These are phyloP conservation scores for Pseudocercospora eumusae DNA, from an alignment of 2,329 filamentous ascomycete species.

Conservation along the genomic window DNA sequence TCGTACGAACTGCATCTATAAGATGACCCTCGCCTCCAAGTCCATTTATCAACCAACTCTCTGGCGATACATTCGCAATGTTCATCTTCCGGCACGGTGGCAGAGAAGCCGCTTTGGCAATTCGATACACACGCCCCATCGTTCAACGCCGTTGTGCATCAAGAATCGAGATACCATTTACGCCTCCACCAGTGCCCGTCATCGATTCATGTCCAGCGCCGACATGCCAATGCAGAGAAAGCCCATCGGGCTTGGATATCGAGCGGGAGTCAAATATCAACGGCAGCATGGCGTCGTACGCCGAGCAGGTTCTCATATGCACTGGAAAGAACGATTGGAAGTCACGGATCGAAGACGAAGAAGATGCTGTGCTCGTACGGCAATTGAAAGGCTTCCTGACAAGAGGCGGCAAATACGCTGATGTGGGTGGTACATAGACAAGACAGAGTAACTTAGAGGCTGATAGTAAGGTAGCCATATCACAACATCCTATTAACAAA, in stretches of 20 bases:
- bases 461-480: conserved; percentile 64
- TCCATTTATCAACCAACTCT: neutral
- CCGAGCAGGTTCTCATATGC: conserved; percentile 79
- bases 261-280: conserved; percentile 70
- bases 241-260: conserved; percentile 68
- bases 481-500: conserved; percentile 78
- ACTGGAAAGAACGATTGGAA: conserved; percentile 80
- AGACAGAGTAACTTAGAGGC: conserved; percentile 16
- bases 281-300: conserved; percentile 75
- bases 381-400: conserved; percentile 63
- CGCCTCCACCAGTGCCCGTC: conserved; percentile 47
- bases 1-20: neutral
- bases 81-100: conserved; percentile 34
- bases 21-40: neutral
- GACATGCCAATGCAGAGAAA: conserved; percentile 72
- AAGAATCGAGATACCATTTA: conserved; percentile 38
- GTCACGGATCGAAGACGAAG: conserved; percentile 81
- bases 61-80: conserved; percentile 20
- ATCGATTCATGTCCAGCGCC: conserved; percentile 68
- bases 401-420: conserved; percentile 46
- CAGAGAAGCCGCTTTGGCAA: conserved; percentile 18
- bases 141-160: conserved; percentile 29
- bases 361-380: conserved; percentile 60
- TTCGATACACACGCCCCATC: neutral
- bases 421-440: conserved; percentile 44